Conservation (phyloP, 139 green algal genomes). For the Chlamydomonas incerta region DNA sequence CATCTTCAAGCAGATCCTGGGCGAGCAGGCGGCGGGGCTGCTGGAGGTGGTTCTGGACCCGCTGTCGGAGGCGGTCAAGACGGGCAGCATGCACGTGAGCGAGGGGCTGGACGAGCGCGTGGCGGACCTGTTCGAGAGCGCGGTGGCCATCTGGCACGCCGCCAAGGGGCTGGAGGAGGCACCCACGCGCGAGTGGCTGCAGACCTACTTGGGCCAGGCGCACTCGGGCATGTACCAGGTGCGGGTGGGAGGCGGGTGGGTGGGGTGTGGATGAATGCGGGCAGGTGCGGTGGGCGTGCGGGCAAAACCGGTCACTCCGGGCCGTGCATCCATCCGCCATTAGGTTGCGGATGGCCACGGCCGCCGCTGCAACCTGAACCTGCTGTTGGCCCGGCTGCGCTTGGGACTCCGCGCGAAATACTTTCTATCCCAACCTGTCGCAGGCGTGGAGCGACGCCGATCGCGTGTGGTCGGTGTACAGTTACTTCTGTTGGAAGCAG, state of each 20-base stretch:
- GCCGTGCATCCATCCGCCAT: too few relatives aligned
- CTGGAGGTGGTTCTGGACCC: not conserved
- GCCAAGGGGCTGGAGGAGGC: not conserved
- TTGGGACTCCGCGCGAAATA: not conserved
- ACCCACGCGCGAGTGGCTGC: constrained; percentile 3
- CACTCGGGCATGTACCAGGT: not conserved
- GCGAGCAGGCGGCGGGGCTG: not conserved
- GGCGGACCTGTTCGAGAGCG: not conserved
- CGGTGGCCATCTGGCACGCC: not conserved
- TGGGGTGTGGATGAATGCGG: not conserved
- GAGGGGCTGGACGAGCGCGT: constrained; percentile 1
- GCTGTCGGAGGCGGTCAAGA: too few relatives aligned
- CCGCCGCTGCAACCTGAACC: not conserved
- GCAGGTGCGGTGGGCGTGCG: not conserved
- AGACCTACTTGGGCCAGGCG: not conserved
- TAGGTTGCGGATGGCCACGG: not conserved
- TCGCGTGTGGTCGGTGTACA: constrained; percentile 29
- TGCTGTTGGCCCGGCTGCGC: not conserved
- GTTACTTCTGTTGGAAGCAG: constrained; percentile 37
- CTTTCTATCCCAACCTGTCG: not conserved
- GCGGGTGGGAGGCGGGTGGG: too few relatives aligned
- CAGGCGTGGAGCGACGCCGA: constrained; percentile 1
- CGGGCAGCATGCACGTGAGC: not conserved
- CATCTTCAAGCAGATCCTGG: constrained; percentile 36
- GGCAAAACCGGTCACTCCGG: too few relatives aligned